These are phyloP conservation scores for Eucalyptus fibrosa DNA, from an alignment of 345 rosid genomes.

Conservation along the genomic window DNA sequence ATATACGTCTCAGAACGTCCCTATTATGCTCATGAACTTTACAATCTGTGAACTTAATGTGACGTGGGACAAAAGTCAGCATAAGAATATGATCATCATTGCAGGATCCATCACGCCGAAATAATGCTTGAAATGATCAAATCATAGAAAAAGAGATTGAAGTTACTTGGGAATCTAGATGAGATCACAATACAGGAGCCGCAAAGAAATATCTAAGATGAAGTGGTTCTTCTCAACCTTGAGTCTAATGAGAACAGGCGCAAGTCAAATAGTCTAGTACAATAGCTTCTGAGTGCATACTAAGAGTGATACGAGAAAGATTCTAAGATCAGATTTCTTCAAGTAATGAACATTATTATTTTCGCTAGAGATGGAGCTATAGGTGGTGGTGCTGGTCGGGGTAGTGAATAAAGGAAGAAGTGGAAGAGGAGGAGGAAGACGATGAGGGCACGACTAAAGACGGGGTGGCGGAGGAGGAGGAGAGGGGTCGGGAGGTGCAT, in stretches of 20 bases:
- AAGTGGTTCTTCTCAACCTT: background rate
- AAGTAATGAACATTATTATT: conserved; percentile 28
- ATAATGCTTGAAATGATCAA: background rate
- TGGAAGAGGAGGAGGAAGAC: conserved; percentile 8
- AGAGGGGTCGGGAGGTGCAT: conserved; percentile 1
- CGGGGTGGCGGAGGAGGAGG: conserved; percentile 22
- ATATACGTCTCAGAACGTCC: background rate
- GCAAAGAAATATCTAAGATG: background rate
- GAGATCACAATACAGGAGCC: background rate
- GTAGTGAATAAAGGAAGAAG: conserved; percentile 17
- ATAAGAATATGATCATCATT: background rate
- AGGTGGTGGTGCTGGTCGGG: conserved; percentile 24
- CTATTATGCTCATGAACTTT: background rate
- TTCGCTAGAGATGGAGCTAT: conserved; percentile 37
- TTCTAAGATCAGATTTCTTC: background rate
- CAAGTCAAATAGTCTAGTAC: background rate
- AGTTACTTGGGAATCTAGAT: background rate
- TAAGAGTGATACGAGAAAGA: background rate
- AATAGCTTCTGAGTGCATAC: background rate
- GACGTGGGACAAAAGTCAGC: background rate
- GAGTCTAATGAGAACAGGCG: background rate
- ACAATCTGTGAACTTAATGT: background rate
- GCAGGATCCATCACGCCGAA: background rate
- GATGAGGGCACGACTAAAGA: conserved; percentile 23
- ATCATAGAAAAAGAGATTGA: background rate